Evolutionary conservation across 768 basidiomycete genomes (phyloP), one percentile per base, ranked within the genome.

Genomic region (Panus rudis): DNA sequence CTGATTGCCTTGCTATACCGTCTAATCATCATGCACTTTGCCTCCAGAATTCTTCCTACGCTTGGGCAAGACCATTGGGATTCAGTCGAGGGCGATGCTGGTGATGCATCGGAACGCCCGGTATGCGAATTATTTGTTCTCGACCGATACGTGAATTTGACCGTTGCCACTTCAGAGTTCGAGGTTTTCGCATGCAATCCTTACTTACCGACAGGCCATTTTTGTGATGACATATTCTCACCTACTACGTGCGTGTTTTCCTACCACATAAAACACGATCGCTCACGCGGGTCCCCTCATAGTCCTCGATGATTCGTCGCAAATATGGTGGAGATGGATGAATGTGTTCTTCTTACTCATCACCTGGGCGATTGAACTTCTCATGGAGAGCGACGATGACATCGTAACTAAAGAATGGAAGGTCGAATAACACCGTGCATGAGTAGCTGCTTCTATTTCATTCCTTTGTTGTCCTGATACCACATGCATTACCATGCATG

Each of bases 271-370:
- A 34, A 26, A 10, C 21, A 4, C 21, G 5, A 30, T 24, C 27
- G 40, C 19, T 13, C 26, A 32, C 22, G 24, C 21, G 21, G n/a
- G 28, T 24, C 20, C 48, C 42, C 52, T 25, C 35, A 4, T 41
- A 90, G 89, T 92, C 34, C 68, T 92, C 41, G 89, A 92, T 54
- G 84, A 87, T 55, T 84, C 88, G 16, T 87, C 86, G n/a, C 89
- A 91, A 57, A 78, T 90, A 38, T 92, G 89, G 89, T 91, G 89
- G 84, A 75, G 89, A 48, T 91, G 89, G 88, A 81, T 83, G 69
- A 87, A 88, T 56, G 81, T 92, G 25, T 87, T 90, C 66, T 84
- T 91, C 62, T 90, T 86, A 4, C 71, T 92, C 22, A 69, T 81
- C 20, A 73, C 90, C 31, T 92, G 90, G 89, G 78, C 83, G 10